phyloP scores from a whole-genome alignment of 108 stramenopile species.

The Cyclotella baltica region DNA sequence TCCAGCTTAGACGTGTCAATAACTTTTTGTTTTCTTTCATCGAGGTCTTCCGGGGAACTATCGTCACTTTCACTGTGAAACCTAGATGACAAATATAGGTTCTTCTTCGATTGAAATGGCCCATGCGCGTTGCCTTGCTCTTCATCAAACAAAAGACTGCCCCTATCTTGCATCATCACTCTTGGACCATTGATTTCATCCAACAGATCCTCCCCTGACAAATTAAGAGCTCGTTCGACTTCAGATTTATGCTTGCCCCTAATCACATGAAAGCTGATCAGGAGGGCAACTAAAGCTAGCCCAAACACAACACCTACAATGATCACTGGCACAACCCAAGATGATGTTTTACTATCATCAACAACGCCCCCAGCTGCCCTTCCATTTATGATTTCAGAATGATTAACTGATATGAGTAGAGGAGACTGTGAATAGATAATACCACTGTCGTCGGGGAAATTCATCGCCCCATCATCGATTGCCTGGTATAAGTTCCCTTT shows the following conservation, averaged over 20 bases:
- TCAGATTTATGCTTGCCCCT: background rate
- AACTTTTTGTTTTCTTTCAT: background rate
- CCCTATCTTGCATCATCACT: too few species aligned
- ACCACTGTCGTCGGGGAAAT: background rate
- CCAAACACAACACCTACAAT: conserved; percentile 4
- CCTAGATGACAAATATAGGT: conserved; percentile 4
- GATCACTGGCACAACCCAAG: conserved; percentile 22
- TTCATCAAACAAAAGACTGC: background rate
- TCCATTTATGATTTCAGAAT: too few species aligned
- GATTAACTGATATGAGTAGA: background rate
- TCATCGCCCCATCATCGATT: conserved; percentile 11
- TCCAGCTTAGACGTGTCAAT: conserved; percentile 10
- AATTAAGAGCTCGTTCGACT: background rate
- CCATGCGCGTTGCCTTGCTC: background rate
- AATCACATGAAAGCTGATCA: background rate
- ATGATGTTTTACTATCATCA: background rate
- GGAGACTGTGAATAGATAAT: background rate
- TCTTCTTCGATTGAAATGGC: background rate
- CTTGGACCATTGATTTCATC: conserved; percentile 1
- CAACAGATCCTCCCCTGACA: conserved; percentile 1
- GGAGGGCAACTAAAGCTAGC: background rate
- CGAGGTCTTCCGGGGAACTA: conserved; percentile 26
- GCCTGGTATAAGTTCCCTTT: conserved; percentile 12
- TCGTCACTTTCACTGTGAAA: too few species aligned
- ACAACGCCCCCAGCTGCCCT: background rate